A percentile compares a stretch with the other conserved stretches of the same genome.
These are phyloP conservation scores for Sugiyamaella castrensis DNA, from an alignment of 1,139 yeast species.

Conservation along the genomic window DNA sequence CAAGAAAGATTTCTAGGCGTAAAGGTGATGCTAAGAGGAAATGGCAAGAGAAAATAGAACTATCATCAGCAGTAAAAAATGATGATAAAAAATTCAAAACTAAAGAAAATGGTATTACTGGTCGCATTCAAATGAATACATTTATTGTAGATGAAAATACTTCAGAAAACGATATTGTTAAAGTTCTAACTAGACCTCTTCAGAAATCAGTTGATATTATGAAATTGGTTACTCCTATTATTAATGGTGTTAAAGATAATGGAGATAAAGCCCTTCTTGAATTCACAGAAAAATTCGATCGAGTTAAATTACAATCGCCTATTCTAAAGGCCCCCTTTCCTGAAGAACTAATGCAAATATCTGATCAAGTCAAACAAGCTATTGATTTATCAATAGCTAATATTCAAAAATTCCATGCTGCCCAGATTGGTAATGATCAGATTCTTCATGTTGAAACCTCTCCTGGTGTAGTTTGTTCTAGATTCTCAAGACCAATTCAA, in stretches of 20 bases:
- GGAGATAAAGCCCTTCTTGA: slow-evolving; percentile 89
- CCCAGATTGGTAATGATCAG: slow-evolving; percentile 63
- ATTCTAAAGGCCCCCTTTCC: slow-evolving; percentile 86
- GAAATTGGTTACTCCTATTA: slow-evolving; percentile 88
- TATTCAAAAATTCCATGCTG: slow-evolving; percentile 88
- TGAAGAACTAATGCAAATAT: slow-evolving; percentile 65
- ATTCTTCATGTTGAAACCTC: slow-evolving; percentile 81
- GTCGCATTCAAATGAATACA: slow-evolving; percentile 58
- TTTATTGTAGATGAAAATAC: slow-evolving; percentile 55
- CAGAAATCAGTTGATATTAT: slow-evolving; percentile 88
- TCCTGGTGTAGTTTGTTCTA: slow-evolving; percentile 90
- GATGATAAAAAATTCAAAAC: slow-evolving; percentile 20
- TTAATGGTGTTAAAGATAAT: slow-evolving; percentile 65
- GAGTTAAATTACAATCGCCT: slow-evolving; percentile 67
- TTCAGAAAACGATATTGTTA: slow-evolving; percentile 46
- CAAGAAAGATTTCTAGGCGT: slow-evolving; percentile 84
- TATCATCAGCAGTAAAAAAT: slow-evolving; percentile 28
- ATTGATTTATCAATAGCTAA: slow-evolving; percentile 86
- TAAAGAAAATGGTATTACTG: slow-evolving; percentile 31
- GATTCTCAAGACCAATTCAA: slow-evolving; percentile 93
- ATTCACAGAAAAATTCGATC: slow-evolving; percentile 86
- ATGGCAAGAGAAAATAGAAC: slow-evolving; percentile 42
- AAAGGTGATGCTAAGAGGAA: slow-evolving; percentile 93
- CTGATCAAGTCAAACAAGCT: slow-evolving; percentile 76
- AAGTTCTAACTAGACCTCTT: slow-evolving; percentile 79